phyloP scores from a whole-genome alignment of 129 eudicot genomes.

The Centella asiatica region DNA sequence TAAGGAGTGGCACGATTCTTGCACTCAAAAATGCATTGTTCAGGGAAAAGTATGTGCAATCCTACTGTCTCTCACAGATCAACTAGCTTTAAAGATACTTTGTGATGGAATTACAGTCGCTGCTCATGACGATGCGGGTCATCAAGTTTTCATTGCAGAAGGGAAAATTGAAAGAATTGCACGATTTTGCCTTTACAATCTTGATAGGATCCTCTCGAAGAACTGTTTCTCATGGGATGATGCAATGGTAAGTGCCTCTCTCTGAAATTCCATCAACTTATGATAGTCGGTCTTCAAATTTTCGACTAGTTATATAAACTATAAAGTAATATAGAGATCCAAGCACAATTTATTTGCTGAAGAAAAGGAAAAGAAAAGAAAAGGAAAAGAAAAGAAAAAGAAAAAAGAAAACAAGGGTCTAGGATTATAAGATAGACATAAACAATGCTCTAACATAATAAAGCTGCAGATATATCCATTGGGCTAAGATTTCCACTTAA shows the following conservation, averaged over 20 bases:
- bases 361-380: no score
- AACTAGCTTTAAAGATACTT: slow-evolving; percentile 36
- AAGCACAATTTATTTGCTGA: not conserved
- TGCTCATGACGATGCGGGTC: slow-evolving; percentile 8
- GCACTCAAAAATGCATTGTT: slow-evolving; percentile 60
- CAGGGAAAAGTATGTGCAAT: slow-evolving; percentile 48
- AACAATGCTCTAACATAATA: not conserved
- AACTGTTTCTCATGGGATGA: slow-evolving; percentile 72
- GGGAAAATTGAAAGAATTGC: slow-evolving; percentile 42
- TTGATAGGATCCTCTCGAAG: slow-evolving; percentile 50
- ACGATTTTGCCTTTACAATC: slow-evolving; percentile 60
- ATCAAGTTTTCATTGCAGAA: slow-evolving; percentile 14
- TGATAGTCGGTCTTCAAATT: not conserved
- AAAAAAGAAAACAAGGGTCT: not conserved
- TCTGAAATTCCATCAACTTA: not conserved
- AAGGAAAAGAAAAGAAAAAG: not conserved
- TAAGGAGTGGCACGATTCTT: slow-evolving; percentile 55
- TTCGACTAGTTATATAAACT: not conserved
- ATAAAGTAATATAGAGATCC: not conserved
- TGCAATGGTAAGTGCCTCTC: slow-evolving; percentile 46
- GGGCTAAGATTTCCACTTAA: not conserved
- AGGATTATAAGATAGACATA: not conserved
- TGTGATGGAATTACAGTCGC: slow-evolving; percentile 5
- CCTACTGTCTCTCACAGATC: slow-evolving; percentile 48
- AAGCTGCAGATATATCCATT: not conserved